These are phyloP conservation scores for Rhypophila decipiens DNA, from an alignment of 495 filamentous ascomycete genomes.

Conservation along the genomic window DNA sequence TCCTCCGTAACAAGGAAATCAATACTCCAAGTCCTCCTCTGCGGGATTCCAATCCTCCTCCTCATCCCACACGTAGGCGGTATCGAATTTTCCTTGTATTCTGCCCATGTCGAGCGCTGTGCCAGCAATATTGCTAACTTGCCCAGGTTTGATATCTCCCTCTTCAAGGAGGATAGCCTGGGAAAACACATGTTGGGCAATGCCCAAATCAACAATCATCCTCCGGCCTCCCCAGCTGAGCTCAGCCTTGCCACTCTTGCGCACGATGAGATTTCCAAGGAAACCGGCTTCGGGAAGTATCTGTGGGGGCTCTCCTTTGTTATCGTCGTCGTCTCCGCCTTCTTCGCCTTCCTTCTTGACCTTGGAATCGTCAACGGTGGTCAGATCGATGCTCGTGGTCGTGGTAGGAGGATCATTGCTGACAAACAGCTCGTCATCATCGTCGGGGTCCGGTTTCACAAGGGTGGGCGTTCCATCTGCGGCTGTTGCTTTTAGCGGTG, in stretches of 20 bases:
- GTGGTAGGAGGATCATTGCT: constrained; percentile 4
- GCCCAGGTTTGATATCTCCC: constrained; percentile 33
- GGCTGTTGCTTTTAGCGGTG: constrained; percentile 34
- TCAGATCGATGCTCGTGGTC: constrained; percentile 27
- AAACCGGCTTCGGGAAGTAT: constrained; percentile 34
- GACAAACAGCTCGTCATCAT: constrained; percentile 22
- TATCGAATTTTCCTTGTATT: constrained; percentile 52
- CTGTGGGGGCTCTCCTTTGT: constrained; percentile 6
- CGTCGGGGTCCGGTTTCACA: constrained; percentile 24
- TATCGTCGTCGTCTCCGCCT: constrained; percentile 13
- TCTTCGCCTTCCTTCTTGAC: constrained; percentile 18
- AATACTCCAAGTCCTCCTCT: constrained; percentile 15
- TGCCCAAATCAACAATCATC: constrained; percentile 39
- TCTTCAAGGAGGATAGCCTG: constrained; percentile 41
- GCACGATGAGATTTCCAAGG: constrained; percentile 53
- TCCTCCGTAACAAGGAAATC: too few species aligned
- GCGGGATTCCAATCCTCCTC: constrained; percentile 37
- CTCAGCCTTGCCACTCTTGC: constrained; percentile 53
- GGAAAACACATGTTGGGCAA: constrained; percentile 37
- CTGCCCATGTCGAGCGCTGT: constrained; percentile 50
- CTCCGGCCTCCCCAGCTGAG: constrained; percentile 54
- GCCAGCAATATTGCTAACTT: constrained; percentile 21
- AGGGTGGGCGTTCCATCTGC: constrained; percentile 1
- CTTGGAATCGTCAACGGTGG: constrained; percentile 25
- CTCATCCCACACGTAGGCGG: constrained; percentile 48